Evolutionary conservation across 2,329 filamentous ascomycete species (phyloP).

Genomic region (Aspergillus novoparasiticus): DNA sequence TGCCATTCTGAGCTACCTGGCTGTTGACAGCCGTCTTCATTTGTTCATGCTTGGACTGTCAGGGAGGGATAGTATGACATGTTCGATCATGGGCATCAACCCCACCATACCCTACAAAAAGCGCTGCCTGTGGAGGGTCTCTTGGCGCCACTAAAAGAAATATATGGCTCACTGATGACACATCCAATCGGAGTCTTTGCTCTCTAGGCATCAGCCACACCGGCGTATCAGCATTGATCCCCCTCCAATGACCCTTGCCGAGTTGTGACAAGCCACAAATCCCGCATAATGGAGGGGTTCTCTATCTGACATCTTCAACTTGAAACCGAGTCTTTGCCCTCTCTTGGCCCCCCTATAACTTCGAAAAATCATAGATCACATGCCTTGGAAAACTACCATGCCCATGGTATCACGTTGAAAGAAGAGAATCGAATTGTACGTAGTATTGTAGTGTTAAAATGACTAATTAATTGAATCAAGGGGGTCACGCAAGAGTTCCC

Average conservation of each 20-base stretch:
- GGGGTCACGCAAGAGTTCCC: background rate
- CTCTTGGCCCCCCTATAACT: too few relatives aligned
- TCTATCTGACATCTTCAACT: background rate
- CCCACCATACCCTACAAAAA: background rate
- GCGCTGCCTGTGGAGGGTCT: background rate
- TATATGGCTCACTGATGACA: background rate
- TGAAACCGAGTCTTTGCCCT: too few relatives aligned
- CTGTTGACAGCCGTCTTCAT: background rate
- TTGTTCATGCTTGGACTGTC: background rate
- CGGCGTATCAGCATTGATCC: background rate
- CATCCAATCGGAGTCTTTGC: background rate
- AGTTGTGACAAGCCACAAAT: conserved; percentile 4
- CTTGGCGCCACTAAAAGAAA: conserved; percentile 5
- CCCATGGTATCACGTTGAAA: background rate
- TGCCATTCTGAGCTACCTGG: background rate
- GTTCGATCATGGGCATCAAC: background rate
- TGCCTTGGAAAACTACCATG: background rate
- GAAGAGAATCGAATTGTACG: background rate
- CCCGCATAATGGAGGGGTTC: background rate
- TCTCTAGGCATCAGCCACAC: conserved; percentile 1
- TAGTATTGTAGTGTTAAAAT: background rate
- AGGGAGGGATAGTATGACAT: background rate
- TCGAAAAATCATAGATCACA: background rate
- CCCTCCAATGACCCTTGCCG: background rate
- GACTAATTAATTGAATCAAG: background rate